Percentiles rank a stretch among this genome's conserved stretches.
Evolutionary conservation across 129 eudicot genomes (phyloP).

Genomic region (Artemisia annua): DNA sequence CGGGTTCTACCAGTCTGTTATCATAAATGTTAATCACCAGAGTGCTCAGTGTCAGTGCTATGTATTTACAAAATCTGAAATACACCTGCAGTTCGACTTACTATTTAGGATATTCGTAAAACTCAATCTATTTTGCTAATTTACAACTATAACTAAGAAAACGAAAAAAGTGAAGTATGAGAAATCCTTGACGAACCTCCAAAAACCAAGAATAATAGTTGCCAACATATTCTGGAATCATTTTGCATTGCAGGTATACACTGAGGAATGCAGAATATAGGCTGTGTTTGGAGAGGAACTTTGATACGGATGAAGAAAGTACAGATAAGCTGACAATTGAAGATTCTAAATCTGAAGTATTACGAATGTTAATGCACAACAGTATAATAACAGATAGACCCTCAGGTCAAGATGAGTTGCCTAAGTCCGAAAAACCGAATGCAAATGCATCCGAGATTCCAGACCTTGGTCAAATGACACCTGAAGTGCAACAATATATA

Average conservation of each 20-base stretch:
- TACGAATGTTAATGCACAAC: conserved; percentile 38
- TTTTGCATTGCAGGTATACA: conserved; percentile 66
- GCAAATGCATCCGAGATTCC: conserved; percentile 46
- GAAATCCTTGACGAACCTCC: neutral
- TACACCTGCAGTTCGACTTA: neutral
- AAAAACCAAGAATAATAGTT: neutral
- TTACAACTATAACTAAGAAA: neutral
- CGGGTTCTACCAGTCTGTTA: no score
- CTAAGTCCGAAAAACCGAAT: conserved; percentile 31
- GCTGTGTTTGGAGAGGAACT: conserved; percentile 89
- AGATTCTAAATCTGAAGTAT: conserved; percentile 49
- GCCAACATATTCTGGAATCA: neutral
- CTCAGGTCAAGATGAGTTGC: conserved; percentile 36
- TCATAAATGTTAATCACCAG: no score
- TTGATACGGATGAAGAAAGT: conserved; percentile 65
- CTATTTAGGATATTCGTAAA: neutral
- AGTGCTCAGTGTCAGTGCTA: no score
- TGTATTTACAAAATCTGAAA: neutral
- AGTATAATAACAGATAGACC: conserved; percentile 25
- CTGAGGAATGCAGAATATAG: conserved; percentile 94
- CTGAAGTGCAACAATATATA: conserved; percentile 65
- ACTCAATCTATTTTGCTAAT: neutral
- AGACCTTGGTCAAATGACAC: conserved; percentile 72
- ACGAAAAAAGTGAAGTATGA: neutral
- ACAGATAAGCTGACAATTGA: conserved; percentile 36